Base-by-base conservation (phyloP, 2,329 filamentous ascomycete species). In the Pseudogymnoascus sp. region DNA sequence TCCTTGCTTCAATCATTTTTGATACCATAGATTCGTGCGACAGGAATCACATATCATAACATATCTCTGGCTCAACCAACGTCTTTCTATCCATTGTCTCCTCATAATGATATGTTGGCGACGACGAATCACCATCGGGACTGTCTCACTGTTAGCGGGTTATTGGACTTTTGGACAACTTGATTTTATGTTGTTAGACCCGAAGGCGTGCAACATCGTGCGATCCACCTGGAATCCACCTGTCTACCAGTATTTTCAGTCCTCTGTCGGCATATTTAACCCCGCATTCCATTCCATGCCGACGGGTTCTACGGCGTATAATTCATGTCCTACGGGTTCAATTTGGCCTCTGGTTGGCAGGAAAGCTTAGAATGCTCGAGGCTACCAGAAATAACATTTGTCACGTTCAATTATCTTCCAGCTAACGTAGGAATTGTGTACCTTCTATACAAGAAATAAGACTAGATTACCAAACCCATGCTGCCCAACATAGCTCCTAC, bases 401-500 rank as follows among this genome's bases (percentile, higher is more conserved):
- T 52, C 43, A 52, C 43, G 23, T 52, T 52, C 23, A 16, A 52
- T 52, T 31, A 6, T 52, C 43, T 11, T 11, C 43, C 43, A 52
- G 21, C 43, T 28, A 28, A 23, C 14, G 16, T 31, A 52, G 43
- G 43, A 52, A 52, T 52, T n/a, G 21, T 52, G 23, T 52, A 28
- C 23, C 43, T 52, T 52, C 43, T 52, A 52, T 52, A 52, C 43
- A 31, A 52, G 43, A 52, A 52, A 31, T n/a, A 12, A 45, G n/a
- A 60, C 62, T 21, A 9, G 12, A 21, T 21, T 59, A 49, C 59
- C 2, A 62, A 60, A 41, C 33, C 45, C 3, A 31, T 14, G 21
- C 35, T 68, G 43, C 43, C 43, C 43, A 52, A 52, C 43, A 11
- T 31, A 28, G 16, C 43, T 16, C 43, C 23, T 52, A 52, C 23